phyloP scores from a whole-genome alignment of 2,329 filamentous ascomycete species.

The Beauveria sp. region DNA sequence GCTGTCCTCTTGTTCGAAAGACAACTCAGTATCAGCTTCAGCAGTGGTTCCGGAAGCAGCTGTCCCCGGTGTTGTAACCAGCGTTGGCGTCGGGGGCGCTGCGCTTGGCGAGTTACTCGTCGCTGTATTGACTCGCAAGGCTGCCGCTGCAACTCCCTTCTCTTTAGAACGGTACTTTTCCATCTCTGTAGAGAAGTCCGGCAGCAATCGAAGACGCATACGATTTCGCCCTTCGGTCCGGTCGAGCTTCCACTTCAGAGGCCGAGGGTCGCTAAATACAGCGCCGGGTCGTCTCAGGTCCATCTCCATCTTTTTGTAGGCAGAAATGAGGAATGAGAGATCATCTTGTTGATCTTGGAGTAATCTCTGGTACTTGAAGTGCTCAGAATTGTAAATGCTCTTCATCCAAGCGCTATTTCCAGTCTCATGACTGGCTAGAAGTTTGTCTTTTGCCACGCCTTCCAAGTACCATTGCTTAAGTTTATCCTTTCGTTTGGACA shows the following conservation, averaged over 20 bases:
- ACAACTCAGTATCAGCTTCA: conserved; percentile 1
- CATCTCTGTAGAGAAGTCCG: conserved; percentile 61
- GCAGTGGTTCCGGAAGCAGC: not conserved
- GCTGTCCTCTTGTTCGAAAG: conserved; percentile 19
- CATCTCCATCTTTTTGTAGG: conserved; percentile 70
- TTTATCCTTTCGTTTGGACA: conserved; percentile 72
- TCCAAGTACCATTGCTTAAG: conserved; percentile 74
- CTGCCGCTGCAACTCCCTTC: conserved; percentile 43
- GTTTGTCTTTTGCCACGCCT: conserved; percentile 59
- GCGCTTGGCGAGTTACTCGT: conserved; percentile 8
- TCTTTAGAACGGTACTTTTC: conserved; percentile 81
- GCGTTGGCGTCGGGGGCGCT: conserved; percentile 1
- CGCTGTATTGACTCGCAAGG: conserved; percentile 28
- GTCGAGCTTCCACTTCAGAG: conserved; percentile 83
- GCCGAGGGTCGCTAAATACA: conserved; percentile 59
- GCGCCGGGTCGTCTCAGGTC: conserved; percentile 74
- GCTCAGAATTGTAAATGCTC: conserved; percentile 88
- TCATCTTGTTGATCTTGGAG: conserved; percentile 93
- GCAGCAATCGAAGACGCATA: conserved; percentile 82
- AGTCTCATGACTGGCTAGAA: conserved; percentile 74
- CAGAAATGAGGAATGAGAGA: conserved; percentile 64
- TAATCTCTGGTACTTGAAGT: conserved; percentile 81
- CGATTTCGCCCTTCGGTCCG: conserved; percentile 92
- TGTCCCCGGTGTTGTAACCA: not conserved
- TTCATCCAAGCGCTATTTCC: conserved; percentile 88